Evolutionary conservation across 129 eudicot species (phyloP), one percentile per base, ranked within the genome.

Genomic region (Cynara cardunculus): DNA sequence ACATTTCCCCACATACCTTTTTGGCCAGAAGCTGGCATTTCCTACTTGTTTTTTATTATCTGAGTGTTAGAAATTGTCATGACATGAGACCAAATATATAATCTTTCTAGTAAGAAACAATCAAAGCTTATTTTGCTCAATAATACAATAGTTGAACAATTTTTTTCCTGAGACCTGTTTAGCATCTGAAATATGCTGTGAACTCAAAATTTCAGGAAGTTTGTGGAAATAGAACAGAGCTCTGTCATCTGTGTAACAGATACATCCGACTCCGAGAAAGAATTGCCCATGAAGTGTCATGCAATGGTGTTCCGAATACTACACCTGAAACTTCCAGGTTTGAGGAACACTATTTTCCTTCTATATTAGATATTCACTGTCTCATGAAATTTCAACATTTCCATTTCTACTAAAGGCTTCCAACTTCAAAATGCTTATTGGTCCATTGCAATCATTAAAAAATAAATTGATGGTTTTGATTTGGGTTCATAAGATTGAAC

Each of bases 141-240:
- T 21, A 61, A 21, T 61, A 19, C 68, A 61, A n/a, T n/a, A 7
- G 27, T 22, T 13, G 0, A 61, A 21, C 26, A 61, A 2, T 21
- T 3, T 16, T n/a, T 16, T 53, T 53, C 6, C 67, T 19, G 67
- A n/a, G 1, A 49, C 10, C 18, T 28, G 8, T 19, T 71, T 28
- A 18, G 26, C 25, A n/a, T 80, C n/a, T 81, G 2, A 62, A 75
- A 78, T 78, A 14, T 69, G 69, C 31, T 68, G 37, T 28, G 37
- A 37, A 18, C 34, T 67, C 11, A 14, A 19, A 28, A 71, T 78
- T 75, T 65, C 86, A 91, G 95, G 98, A 93, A 81, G 92, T 93
- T 19, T 93, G 98, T 86, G 98, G 98, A 70, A 93, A 91, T 62
- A 90, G 98, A 31, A 93, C 98, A 62, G 98, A 93, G 75, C 66